Base-by-base conservation (phyloP, 2,329 filamentous ascomycete genomes). In the Metarhizium brunneum region DNA sequence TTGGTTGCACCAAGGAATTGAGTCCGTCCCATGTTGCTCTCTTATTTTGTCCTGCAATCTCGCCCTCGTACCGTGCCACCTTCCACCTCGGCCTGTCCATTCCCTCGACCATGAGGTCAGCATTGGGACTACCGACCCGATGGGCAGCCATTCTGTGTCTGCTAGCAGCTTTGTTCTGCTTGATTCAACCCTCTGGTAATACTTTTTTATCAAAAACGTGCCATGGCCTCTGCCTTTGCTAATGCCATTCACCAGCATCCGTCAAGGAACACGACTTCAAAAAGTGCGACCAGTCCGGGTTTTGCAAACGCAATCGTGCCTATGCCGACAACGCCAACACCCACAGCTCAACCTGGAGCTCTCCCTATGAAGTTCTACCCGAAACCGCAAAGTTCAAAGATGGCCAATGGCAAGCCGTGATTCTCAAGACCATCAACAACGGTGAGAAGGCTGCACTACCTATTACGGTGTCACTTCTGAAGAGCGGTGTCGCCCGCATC, bases 241-340 rank as follows among this genome's bases (percentile, higher is more conserved):
- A 48, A 67, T 60, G 54, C 54, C 58, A 45, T 7, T 45, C 36
- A 4, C 11, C 36, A 95, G 91, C 82, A 61, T 79, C 83, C 65
- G 94, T 99, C 53, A 99, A 99, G 75, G 88, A 96, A 68, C 85
- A 96, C 65, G 92, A 95, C 71, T 99, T 97, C 80, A 99, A 97
- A 69, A 96, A 88, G 65, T 99, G 94, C 76, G 77, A 88, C 62
- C 92, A 99, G 69, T 94, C 92, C 4, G 94, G 94, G 65, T 99
- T 99, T 77, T 99, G 94, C 75, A 94, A 91, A 69, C 88, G 94
- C 61, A 97, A 97, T 74, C 85, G 94, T 69, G 88, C 83, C 43
- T 92, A 88, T 68, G 94, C 94, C 68, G 92, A 97, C 72, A 77
- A 82, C 60, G 90, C 85, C 59, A 73, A 82, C 49, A 75, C 82